These are phyloP conservation scores for Aspergillaceae sp. DNA, from an alignment of 2,329 filamentous ascomycete species.

Conservation along the genomic window DNA sequence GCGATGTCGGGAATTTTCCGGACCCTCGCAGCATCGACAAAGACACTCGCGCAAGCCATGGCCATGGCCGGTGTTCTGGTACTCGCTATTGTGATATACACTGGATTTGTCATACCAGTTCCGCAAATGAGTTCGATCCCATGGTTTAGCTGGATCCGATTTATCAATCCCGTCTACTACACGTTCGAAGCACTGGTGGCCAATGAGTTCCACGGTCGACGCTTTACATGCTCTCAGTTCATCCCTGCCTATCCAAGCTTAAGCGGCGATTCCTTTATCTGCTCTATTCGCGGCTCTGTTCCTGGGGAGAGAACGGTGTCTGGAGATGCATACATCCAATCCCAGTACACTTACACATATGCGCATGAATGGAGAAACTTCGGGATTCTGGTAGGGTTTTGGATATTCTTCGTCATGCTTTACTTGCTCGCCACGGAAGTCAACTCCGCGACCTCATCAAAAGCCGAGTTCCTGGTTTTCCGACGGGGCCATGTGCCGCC, in stretches of 20 bases:
- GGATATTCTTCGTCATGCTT: conserved; percentile 54
- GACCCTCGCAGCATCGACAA: conserved; percentile 50
- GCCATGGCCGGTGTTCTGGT: conserved; percentile 46
- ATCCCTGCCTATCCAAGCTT: conserved; percentile 39
- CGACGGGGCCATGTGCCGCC: conserved; percentile 46
- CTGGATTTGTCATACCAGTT: conserved; percentile 56
- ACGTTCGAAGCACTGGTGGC: conserved; percentile 53
- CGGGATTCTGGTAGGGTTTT: conserved; percentile 57
- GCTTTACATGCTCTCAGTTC: conserved; percentile 48
- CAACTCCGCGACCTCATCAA: conserved; percentile 55
- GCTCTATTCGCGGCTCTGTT: conserved; percentile 47
- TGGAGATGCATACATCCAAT: conserved; percentile 53
- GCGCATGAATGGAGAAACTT: conserved; percentile 59
- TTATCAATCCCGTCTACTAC: conserved; percentile 58
- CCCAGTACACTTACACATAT: conserved; percentile 50
- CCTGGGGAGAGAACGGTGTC: conserved; percentile 47
- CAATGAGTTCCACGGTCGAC: conserved; percentile 50
- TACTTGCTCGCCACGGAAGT: conserved; percentile 59
- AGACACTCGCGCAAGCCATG: conserved; percentile 56
- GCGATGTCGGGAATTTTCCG: conserved; percentile 53
- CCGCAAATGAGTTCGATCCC: conserved; percentile 43
- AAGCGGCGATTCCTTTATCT: conserved; percentile 44
- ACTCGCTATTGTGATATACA: conserved; percentile 55
- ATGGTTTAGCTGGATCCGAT: conserved; percentile 62
- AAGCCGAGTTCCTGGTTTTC: conserved; percentile 63